phyloP scores from a whole-genome alignment of 495 filamentous ascomycete genomes.

The Aspergillus cavernicola region DNA sequence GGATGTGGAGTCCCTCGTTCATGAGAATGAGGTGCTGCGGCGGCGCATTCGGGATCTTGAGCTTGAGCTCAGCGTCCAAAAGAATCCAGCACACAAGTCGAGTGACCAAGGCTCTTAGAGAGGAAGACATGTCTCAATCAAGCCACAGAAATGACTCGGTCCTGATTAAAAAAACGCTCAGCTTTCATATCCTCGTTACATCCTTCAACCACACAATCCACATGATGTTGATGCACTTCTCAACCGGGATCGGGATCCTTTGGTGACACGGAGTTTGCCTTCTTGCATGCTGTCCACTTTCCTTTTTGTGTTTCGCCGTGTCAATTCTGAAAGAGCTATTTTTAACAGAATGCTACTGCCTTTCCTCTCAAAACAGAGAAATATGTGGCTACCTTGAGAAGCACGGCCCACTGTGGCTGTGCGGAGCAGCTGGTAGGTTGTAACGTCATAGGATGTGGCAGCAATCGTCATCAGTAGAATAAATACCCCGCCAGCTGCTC shows the following conservation, averaged over 20 bases:
- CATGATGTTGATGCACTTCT: not conserved
- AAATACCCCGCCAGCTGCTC: conserved; percentile 10
- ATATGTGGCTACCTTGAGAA: not conserved
- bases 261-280: not conserved
- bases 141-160: too few species aligned
- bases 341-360: conserved; percentile 17
- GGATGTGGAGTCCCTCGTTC: conserved; percentile 69
- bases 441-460: conserved; percentile 16
- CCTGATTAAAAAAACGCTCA: too few species aligned
- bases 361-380: too few species aligned
- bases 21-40: conserved; percentile 77
- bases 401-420: conserved; percentile 23
- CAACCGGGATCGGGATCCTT: not conserved
- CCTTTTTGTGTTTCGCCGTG: conserved; percentile 5
- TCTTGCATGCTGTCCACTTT: not conserved
- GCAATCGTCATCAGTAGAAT: conserved; percentile 2
- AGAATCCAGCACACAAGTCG: conserved; percentile 18
- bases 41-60: conserved; percentile 74
- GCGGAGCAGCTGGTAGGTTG: not conserved
- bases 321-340: not conserved
- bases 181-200: too few species aligned
- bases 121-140: not conserved
- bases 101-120: not conserved
- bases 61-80: conserved; percentile 51
- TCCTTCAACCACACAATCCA: too few species aligned